Evolutionary conservation across 495 filamentous ascomycete genomes (phyloP).

Genomic region (Trichoderma parareesei): DNA sequence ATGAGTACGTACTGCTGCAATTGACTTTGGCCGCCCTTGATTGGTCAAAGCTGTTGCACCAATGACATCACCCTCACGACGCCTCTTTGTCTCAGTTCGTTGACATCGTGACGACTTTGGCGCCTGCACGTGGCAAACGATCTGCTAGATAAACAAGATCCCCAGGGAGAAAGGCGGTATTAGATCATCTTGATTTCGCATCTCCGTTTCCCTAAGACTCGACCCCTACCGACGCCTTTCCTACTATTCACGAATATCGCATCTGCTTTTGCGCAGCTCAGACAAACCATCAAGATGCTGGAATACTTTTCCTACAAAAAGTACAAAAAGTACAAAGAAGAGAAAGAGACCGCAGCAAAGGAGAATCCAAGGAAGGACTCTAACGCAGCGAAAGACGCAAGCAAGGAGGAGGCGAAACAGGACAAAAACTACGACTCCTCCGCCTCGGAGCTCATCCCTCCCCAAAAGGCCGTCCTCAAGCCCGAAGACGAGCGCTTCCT

Average conservation of each 20-base stretch:
- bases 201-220: not conserved
- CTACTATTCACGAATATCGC: not conserved
- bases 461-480: conserved; percentile 26
- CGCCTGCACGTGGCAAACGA: not conserved
- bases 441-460: not conserved
- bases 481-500: conserved; percentile 37
- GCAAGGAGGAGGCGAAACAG: conserved; percentile 12
- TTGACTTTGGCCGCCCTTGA: not conserved
- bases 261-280: not conserved
- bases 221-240: not conserved
- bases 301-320: conserved; percentile 36
- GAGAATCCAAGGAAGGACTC: conserved; percentile 19
- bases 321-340: conserved; percentile 35
- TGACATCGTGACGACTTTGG: not conserved
- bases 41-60: not conserved
- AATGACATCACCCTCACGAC: conserved; percentile 5
- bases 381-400: conserved; percentile 17
- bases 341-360: conserved; percentile 29
- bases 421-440: not conserved
- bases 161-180: not conserved
- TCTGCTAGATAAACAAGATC: not conserved
- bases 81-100: not conserved
- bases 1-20: not conserved
- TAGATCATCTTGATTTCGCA: not conserved
- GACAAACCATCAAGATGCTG: conserved; percentile 25